A percentile compares a stretch with the other conserved stretches of the same genome.
phyloP scores from a whole-genome alignment of 768 basidiomycete genomes.

The Steccherinum ochraceum region DNA sequence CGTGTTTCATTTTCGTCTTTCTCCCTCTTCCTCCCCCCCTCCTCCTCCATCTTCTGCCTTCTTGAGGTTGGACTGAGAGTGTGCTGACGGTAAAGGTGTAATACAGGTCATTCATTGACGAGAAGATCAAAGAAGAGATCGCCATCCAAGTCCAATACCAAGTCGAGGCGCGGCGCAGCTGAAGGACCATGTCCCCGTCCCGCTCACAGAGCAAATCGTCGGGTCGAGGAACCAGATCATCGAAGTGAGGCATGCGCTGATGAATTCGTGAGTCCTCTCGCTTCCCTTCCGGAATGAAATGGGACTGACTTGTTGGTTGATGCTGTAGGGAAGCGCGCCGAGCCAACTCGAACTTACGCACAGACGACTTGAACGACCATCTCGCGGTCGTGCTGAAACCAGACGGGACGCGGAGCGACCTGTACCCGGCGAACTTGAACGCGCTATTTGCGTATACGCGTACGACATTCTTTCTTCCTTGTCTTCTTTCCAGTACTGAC shows the following conservation, averaged over 20 bases:
- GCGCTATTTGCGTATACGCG: conserved; percentile 48
- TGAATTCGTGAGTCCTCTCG: conserved; percentile 43
- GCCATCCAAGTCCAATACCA: conserved; percentile 36
- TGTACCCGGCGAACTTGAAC: conserved; percentile 45
- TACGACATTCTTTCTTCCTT: conserved; percentile 29
- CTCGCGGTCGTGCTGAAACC: conserved; percentile 40
- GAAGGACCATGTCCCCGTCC: conserved; percentile 38
- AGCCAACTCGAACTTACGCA: conserved; percentile 38
- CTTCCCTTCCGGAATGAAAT: neutral
- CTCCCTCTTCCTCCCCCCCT: too few species aligned
- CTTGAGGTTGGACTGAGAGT: too few species aligned
- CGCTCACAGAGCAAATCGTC: conserved; percentile 36
- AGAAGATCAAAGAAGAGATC: conserved; percentile 36
- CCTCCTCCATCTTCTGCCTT: neutral
- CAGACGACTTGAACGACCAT: conserved; percentile 34
- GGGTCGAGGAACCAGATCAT: conserved; percentile 38
- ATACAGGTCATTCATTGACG: conserved; percentile 23
- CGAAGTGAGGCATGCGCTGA: conserved; percentile 37
- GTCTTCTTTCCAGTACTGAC: too few species aligned
- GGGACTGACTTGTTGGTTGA: neutral
- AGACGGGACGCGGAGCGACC: conserved; percentile 39
- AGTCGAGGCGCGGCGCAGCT: conserved; percentile 40
- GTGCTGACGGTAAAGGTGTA: neutral
- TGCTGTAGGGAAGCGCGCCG: conserved; percentile 40
- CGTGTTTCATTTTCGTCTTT: too few species aligned